Conservation (phyloP, 495 filamentous ascomycete species). For the Aspergillus bridgeri region DNA sequence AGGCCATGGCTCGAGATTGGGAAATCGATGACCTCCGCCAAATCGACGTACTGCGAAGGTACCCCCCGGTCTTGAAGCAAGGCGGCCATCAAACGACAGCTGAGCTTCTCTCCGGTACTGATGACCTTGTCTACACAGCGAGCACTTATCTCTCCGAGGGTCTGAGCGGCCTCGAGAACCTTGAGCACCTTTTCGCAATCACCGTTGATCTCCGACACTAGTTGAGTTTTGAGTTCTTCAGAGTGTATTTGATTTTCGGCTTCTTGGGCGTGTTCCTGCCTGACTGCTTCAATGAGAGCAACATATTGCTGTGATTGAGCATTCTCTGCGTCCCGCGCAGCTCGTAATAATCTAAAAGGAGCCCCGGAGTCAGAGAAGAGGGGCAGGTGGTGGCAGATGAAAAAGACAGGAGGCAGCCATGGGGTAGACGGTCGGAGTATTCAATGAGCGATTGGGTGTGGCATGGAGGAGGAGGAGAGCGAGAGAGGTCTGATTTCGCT, state of each 20-base stretch:
- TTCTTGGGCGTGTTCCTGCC: constrained; percentile 67
- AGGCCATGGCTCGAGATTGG: constrained; percentile 56
- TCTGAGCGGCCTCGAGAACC: constrained; percentile 58
- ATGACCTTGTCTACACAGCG: constrained; percentile 86
- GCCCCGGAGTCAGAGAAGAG: background rate
- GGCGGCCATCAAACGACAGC: constrained; percentile 81
- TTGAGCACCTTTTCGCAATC: constrained; percentile 66
- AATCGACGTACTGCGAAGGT: constrained; percentile 80
- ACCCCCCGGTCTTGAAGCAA: constrained; percentile 73
- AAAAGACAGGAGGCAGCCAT: background rate
- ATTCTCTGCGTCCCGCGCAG: constrained; percentile 65
- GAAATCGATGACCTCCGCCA: constrained; percentile 70
- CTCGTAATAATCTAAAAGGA: constrained; percentile 56
- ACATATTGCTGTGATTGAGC: constrained; percentile 60
- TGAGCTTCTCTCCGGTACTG: constrained; percentile 89
- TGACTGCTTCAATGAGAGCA: constrained; percentile 69
- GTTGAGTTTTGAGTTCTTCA: constrained; percentile 51
- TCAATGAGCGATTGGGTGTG: background rate
- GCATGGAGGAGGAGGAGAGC: background rate
- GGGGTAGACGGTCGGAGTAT: background rate
- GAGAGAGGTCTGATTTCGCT: too few relatives aligned
- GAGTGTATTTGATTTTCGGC: constrained; percentile 60
- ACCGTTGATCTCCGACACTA: constrained; percentile 59
- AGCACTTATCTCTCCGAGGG: constrained; percentile 68
- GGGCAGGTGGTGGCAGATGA: background rate